Base-by-base conservation (phyloP, 371 early-diverging fungal species). In the Blakeslea trispora region DNA sequence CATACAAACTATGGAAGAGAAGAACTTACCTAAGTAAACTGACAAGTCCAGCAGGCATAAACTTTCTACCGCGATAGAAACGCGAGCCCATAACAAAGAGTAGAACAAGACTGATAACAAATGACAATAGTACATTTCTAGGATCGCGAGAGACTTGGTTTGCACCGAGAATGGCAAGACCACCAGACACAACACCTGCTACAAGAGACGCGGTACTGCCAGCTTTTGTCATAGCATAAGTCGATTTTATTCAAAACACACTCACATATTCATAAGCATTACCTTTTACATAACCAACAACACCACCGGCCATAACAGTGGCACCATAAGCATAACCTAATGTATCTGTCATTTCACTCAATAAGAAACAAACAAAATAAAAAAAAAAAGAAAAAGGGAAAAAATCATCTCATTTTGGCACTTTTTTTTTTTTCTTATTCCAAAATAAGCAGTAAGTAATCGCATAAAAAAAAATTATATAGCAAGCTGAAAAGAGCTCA, bases 31-130 rank as follows among this genome's bases (percentile, higher is more conserved):
- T 82, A 9, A 82, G 40, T 3, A 71, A 17, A 35, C 79, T 64
- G 3, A 85, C 75, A 45, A 85, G 62, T 6, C 86, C 85, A 15
- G 82, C 85, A 3, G 86, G 84, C 86, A 87, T 85, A 44, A 84
- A 74, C 66, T 83, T 84, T 8, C 75, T 74, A 43, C 77, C 77
- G 24, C 71, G 68, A 40, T 66, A 52, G 53, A 76, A 87, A 21
- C 85, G 81, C 5, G 62, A 43, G 10, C 83, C 85, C 87, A 85
- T 87, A 7, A 82, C 75, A 2, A 74, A 23, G n/a, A 79, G 55
- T 14, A 87, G 63, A 0, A 70, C 41, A 17, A 75, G 24, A 60
- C 79, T 80, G n/a, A 79, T 65, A 5, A 55, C 72, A 35, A 81
- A 64, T 1, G 77, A 71, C 14, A 84, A 51, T 10, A 47, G 44